Base-by-base conservation (phyloP, 768 basidiomycete species). In the Amanita muscaria region DNA sequence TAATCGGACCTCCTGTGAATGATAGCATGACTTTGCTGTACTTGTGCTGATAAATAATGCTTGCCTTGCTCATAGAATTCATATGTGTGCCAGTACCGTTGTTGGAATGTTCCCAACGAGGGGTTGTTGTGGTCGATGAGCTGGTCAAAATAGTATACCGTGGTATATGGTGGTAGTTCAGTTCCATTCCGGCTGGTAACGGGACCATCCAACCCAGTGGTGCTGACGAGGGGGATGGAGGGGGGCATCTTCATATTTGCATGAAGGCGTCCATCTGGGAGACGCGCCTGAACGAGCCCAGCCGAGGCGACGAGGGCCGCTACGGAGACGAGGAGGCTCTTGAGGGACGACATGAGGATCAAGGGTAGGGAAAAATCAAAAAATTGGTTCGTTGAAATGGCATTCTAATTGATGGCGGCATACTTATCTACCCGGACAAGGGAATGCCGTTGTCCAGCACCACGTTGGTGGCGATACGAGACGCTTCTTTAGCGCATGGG, bases 101-200 rank as follows among this genome's bases (percentile, higher is more conserved):
- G 84, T 56, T 77, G 67, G 62, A 88, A 88, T n/a, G 82, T 86
- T 15, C 84, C 84, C 16, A 75, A 62, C 21, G 67, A 63, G n/a
- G 80, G 76, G 22, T 68, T 65, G 49, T 63, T 68, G 54, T 75
- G 73, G 59, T 75, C 73, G 27, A 81, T 70, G 48, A 75, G 61
- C 47, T 75, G 73, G 52, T 81, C 72, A 54, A 83, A 83, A 46
- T 56, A 59, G 58, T 77, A 83, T 4, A 67, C 59, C 1, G 65
- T 68, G 33, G 65, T 63, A 48, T 68, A 69, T 1, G 71, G 65
- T 15, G 73, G 72, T 33, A 75, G 59, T 21, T 56, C 44, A 2
- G 66, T 70, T 14, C 70, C 72, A 47, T 72, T 69, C 35, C 60
- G 58, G 49, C 67, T 70, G 15, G 55, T 57, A n/a, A 72, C 69